Base-by-base conservation (phyloP, 768 basidiomycete genomes). In the Suillus subaureus region DNA sequence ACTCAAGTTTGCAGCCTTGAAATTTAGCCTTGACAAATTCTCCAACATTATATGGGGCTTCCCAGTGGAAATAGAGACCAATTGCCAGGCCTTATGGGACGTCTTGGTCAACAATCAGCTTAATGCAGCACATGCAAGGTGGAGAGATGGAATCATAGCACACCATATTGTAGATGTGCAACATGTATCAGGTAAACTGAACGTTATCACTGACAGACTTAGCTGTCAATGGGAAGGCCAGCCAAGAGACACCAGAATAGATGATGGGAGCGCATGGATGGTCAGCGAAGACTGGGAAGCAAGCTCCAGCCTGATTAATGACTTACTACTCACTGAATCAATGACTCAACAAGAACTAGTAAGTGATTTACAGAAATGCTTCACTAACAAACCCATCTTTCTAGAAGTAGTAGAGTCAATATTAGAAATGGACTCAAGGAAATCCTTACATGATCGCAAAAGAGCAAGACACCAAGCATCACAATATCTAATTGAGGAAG, bases 1-100 rank as follows among this genome's bases (percentile, higher is more conserved):
- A 0, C 69, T 80, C 0, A 76, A 82, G 56, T 80, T 81, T 55
- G 75, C 77, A 0, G 79, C 75, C 1, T 69, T 82, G n/a, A 80
- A 81, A 49, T 80, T 70, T 61, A 58, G 63, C 0, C 42, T 78
- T 0, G 75, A 78, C 56, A 75, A 79, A 47, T 77, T 79, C 62
- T 63, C 70, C 1, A 67, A 79, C 58, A 71, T 70, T 2, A 68
- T 76, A 0, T 77, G 67, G 31, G 31, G 6, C 31, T 33, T 33
- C 31, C 31, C 31, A 6, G 31, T 33, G 6, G 31, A 33, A 33
- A 33, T 33, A 33, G 31, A 33, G 31, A 33, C 31, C 6, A 6
- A 33, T 6, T 33, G 31, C 31, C 31, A 56, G 72, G 76, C 64
- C 0, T 71, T 74, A 7, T 68, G 75, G 6, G 40, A 15, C 13